Evolutionary conservation across 2,329 filamentous ascomycete species (phyloP).

Genomic region (Volutella citrinella): DNA sequence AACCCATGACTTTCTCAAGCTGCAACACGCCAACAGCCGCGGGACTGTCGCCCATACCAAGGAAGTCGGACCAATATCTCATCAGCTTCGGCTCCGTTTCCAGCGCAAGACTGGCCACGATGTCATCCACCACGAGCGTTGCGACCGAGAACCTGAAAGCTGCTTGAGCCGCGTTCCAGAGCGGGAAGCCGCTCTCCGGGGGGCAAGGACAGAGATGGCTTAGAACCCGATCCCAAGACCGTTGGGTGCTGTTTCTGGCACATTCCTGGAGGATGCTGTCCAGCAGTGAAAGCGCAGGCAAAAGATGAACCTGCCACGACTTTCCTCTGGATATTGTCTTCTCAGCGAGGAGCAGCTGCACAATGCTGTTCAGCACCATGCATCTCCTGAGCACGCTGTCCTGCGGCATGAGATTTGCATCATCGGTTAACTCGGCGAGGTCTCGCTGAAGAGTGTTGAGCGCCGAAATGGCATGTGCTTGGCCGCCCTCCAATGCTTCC

Average conservation of each 20-base stretch:
- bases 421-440: slow-evolving; percentile 15
- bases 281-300: slow-evolving; percentile 2
- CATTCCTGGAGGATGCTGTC: slow-evolving; percentile 1
- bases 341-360: slow-evolving; percentile 45
- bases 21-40: neutral
- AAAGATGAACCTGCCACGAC: slow-evolving; percentile 29
- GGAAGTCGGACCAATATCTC: slow-evolving; percentile 1
- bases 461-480: slow-evolving; percentile 3
- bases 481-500: slow-evolving; percentile 4
- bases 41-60: neutral
- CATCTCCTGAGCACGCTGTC: too few relatives aligned
- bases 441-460: slow-evolving; percentile 4
- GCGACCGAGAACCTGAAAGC: slow-evolving; percentile 34
- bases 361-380: too few relatives aligned
- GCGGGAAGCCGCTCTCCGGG: slow-evolving; percentile 4
- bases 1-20: slow-evolving; percentile 4
- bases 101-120: slow-evolving; percentile 7
- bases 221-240: slow-evolving; percentile 1
- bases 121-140: slow-evolving; percentile 27
- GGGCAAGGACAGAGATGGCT: neutral
- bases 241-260: neutral
- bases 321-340: slow-evolving; percentile 29
- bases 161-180: slow-evolving; percentile 31
- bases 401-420: slow-evolving; percentile 29
- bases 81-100: neutral